phyloP scores from a whole-genome alignment of 306 rosid species.

The Chamaecrista fasciculata region DNA sequence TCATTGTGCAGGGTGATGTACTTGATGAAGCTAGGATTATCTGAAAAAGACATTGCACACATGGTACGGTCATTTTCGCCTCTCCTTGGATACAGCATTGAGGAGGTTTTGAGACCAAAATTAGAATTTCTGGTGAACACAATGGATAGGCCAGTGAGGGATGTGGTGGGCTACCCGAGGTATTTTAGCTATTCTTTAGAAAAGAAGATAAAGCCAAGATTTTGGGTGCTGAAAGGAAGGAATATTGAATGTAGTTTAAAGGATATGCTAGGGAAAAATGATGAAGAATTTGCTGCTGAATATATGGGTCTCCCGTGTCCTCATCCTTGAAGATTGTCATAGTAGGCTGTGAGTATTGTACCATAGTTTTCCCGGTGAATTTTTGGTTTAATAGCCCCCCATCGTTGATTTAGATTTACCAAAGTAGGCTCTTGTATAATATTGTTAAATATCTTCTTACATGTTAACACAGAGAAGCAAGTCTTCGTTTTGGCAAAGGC shows the following conservation, averaged over 20 bases:
- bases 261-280: constrained; percentile 81
- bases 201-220: constrained; percentile 87
- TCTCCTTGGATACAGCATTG: constrained; percentile 75
- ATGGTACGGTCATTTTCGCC: constrained; percentile 87
- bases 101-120: constrained; percentile 78
- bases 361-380: neutral
- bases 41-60: constrained; percentile 57
- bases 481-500: neutral
- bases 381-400: neutral
- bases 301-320: constrained; percentile 37
- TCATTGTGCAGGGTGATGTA: constrained; percentile 55
- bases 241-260: constrained; percentile 65
- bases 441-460: neutral
- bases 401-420: neutral
- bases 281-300: constrained; percentile 73
- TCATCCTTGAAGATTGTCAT: constrained; percentile 16
- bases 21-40: constrained; percentile 65
- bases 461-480: neutral
- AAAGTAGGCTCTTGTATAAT: neutral
- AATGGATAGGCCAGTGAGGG: constrained; percentile 75
- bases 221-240: constrained; percentile 56
- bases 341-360: constrained; percentile 34
- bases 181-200: constrained; percentile 91
- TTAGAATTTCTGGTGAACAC: constrained; percentile 66
- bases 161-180: constrained; percentile 81